Evolutionary conservation across 345 rosid species (phyloP).

Genomic region (Tarenaya hassleriana): DNA sequence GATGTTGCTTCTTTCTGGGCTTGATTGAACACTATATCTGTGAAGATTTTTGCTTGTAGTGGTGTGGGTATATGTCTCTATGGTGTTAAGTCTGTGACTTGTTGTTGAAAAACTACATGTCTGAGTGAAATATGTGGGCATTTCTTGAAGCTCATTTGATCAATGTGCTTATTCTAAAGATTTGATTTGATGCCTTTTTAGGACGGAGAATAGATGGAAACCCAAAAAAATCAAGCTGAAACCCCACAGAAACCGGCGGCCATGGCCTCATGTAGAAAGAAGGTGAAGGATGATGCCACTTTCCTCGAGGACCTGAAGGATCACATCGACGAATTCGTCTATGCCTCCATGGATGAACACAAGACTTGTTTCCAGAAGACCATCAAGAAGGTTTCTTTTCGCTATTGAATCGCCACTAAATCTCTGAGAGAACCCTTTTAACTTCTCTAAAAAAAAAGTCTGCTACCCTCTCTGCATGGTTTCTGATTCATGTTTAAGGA

Average conservation of each 20-base stretch:
- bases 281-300: constrained; percentile 57
- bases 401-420: too few species aligned
- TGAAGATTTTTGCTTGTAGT: background rate
- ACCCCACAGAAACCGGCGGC: constrained; percentile 32
- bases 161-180: background rate
- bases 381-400: constrained; percentile 48
- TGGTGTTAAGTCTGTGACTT: too few species aligned
- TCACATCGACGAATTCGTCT: constrained; percentile 79
- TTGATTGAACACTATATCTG: background rate
- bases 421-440: too few species aligned
- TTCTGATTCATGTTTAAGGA: too few species aligned
- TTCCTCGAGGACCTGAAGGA: constrained; percentile 76
- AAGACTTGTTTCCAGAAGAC: constrained; percentile 75
- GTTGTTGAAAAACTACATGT: too few species aligned
- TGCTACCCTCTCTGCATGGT: background rate
- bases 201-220: constrained; percentile 34
- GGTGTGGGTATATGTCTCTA: background rate
- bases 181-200: background rate
- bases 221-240: constrained; percentile 25
- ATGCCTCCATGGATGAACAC: constrained; percentile 88
- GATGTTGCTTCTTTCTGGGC: background rate
- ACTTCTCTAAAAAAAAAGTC: background rate
- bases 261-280: constrained; percentile 56
- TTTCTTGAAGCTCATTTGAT: too few species aligned
- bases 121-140: too few species aligned